Base-by-base conservation (phyloP, 805 yeast genomes). In the Sugiyamaella valdiviana region DNA sequence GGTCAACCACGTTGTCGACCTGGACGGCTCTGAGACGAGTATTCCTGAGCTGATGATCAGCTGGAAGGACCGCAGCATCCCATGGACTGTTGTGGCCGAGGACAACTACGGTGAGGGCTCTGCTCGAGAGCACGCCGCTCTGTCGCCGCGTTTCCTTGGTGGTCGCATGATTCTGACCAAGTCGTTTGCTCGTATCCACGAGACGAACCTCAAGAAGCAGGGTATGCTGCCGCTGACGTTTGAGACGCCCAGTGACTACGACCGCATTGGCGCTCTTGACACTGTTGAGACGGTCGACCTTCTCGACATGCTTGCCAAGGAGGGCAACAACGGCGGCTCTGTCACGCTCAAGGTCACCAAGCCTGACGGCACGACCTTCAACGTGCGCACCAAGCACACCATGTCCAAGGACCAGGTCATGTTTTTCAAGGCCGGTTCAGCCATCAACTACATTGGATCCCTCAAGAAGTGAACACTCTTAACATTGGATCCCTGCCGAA, bases 91-190 rank as follows among this genome's bases (percentile, higher is more conserved):
- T 40, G 84, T 93, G 55, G 98, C 97, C 47, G 99, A 93, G 68
- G 96, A 93, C 66, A 91, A 91, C 70, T 93, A 91, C 63, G 99
- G 99, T 71, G 99, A 91, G 74, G 99, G 99, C 61, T 90, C 97
- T 44, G 97, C 99, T 26, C 85, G 99, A 78, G 99, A 91, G 68
- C 99, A 91, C 63, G 99, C 99, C 41, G 98, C 98, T 14, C 75
- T 93, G 57, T 87, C 93, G 29, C 99, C 98, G 49, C 79, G 95
- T 69, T 93, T 86, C 74, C 76, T 93, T 40, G 98, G 97, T 52
- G 98, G 99, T 54, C 71, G 82, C 50, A 79, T 89, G 55, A 84
- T 91, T 54, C 72, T 91, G 53, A 95, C 87, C 59, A 91, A 90
- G 70, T 90, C 97, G 7, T 91, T 91, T 71, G 99, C 99, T 32